Evolutionary conservation across 768 basidiomycete genomes (phyloP).

Genomic region (Agrocybe chaxingu): DNA sequence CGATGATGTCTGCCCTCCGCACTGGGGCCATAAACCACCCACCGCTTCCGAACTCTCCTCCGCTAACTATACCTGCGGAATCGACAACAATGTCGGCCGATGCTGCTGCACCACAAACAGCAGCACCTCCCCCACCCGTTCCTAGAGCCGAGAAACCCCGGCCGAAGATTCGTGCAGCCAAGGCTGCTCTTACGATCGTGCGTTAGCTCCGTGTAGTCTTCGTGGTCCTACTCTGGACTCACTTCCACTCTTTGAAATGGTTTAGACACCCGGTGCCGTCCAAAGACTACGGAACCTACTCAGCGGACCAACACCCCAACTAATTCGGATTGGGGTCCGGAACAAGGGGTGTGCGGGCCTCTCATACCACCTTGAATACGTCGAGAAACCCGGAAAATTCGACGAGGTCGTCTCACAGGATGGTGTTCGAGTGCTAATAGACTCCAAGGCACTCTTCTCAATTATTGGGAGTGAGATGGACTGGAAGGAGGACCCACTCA

Average conservation of each 20-base stretch:
- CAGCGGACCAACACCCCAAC: constrained; percentile 81
- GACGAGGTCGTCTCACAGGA: constrained; percentile 98
- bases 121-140: constrained; percentile 65
- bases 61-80: constrained; percentile 45
- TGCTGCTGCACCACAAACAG: constrained; percentile 67
- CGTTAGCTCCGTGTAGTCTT: constrained; percentile 18
- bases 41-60: constrained; percentile 43
- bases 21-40: constrained; percentile 26
- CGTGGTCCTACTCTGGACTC: not conserved
- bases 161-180: constrained; percentile 65
- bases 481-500: constrained; percentile 91
- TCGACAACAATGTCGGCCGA: constrained; percentile 47
- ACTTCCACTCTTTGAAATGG: constrained; percentile 2
- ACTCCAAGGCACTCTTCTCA: constrained; percentile 94
- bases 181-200: constrained; percentile 78
- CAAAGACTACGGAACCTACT: constrained; percentile 68
- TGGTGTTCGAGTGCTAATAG: constrained; percentile 89
- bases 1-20: constrained; percentile 67
- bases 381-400: constrained; percentile 84
- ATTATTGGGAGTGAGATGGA: constrained; percentile 99
- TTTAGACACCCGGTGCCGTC: constrained; percentile 79
- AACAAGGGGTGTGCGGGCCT: constrained; percentile 95
- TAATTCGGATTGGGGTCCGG: constrained; percentile 92
- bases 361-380: constrained; percentile 92
- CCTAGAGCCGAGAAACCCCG: constrained; percentile 64